phyloP scores from a whole-genome alignment of 2,329 filamentous ascomycete genomes.

The Aaosphaeria pasadenensis region DNA sequence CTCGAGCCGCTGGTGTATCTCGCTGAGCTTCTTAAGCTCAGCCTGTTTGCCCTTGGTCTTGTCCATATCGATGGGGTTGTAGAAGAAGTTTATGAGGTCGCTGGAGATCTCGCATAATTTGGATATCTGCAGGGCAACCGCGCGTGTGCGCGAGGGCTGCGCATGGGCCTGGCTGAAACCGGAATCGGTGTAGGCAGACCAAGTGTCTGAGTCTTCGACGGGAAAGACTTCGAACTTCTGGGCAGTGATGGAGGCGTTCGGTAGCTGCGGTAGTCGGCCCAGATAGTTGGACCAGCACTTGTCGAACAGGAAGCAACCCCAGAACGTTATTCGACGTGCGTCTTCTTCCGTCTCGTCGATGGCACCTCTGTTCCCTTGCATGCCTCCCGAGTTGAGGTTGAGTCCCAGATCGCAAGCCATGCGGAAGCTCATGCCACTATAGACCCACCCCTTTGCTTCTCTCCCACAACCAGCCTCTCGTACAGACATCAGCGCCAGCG shows the following conservation, averaged over 20 bases:
- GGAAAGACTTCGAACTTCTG: conserved; percentile 91
- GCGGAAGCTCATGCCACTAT: conserved; percentile 96
- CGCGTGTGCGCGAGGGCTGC: conserved; percentile 79
- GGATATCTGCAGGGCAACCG: conserved; percentile 75
- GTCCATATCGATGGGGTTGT: conserved; percentile 69
- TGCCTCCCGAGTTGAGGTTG: conserved; percentile 74
- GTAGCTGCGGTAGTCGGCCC: conserved; percentile 83
- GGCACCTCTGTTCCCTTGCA: conserved; percentile 52
- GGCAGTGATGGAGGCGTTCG: conserved; percentile 74
- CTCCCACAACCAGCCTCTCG: conserved; percentile 91
- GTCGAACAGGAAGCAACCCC: conserved; percentile 98
- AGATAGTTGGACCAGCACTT: conserved; percentile 99
- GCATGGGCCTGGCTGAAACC: conserved; percentile 70
- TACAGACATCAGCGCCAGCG: conserved; percentile 91
- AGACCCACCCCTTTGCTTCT: conserved; percentile 96
- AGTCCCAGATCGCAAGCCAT: conserved; percentile 95
- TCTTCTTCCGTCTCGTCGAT: conserved; percentile 83
- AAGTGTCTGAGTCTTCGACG: conserved; percentile 77
- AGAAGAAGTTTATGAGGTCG: conserved; percentile 85
- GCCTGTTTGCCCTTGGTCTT: conserved; percentile 68
- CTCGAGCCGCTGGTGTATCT: conserved; percentile 85
- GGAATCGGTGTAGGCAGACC: conserved; percentile 84
- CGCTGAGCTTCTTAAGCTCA: conserved; percentile 88
- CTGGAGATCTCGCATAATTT: conserved; percentile 90
- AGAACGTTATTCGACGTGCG: conserved; percentile 87